Percentiles rank a stretch among this genome's conserved stretches.
phyloP scores from a whole-genome alignment of 805 yeast genomes.

The Saccharomycopsis fodiens region DNA sequence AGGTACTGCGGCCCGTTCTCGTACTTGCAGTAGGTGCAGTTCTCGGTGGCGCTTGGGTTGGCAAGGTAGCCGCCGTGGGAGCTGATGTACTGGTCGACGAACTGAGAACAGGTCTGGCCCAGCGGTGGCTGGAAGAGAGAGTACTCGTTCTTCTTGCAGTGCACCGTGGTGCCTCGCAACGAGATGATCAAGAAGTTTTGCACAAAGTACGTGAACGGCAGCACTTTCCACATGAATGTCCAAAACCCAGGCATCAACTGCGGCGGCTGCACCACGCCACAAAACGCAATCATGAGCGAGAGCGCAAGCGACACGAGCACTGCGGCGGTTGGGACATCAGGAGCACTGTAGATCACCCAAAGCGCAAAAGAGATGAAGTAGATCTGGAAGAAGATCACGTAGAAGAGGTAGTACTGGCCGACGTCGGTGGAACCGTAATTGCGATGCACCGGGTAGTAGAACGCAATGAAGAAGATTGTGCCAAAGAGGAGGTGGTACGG shows the following conservation, averaged over 20 bases:
- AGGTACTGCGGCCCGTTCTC: slow-evolving; percentile 34
- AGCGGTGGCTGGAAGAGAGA: slow-evolving; percentile 43
- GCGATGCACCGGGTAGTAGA: slow-evolving; percentile 41
- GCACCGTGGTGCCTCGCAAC: slow-evolving; percentile 44
- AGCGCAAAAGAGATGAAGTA: slow-evolving; percentile 46
- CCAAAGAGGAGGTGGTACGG: slow-evolving; percentile 47
- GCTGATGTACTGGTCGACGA: slow-evolving; percentile 36
- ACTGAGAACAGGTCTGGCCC: slow-evolving; percentile 58
- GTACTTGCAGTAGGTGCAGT: slow-evolving; percentile 36
- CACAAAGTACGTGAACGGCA: slow-evolving; percentile 37
- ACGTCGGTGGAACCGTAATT: slow-evolving; percentile 39
- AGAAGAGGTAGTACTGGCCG: slow-evolving; percentile 43
- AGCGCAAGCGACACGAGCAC: slow-evolving; percentile 48
- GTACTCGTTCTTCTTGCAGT: slow-evolving; percentile 41
- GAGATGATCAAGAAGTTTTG: slow-evolving; percentile 41
- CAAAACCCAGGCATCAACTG: slow-evolving; percentile 34
- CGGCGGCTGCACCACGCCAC: slow-evolving; percentile 51
- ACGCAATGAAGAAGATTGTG: slow-evolving; percentile 45
- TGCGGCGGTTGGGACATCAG: slow-evolving; percentile 61
- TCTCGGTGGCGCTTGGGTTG: slow-evolving; percentile 37
- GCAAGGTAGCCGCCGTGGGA: slow-evolving; percentile 46
- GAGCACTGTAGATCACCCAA: slow-evolving; percentile 48
- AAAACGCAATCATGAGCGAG: slow-evolving; percentile 51
- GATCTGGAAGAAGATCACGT: slow-evolving; percentile 41
- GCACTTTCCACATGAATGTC: slow-evolving; percentile 34